phyloP scores from a whole-genome alignment of 108 stramenopile genomes.

The Pseudonitzschia delicatissima region DNA sequence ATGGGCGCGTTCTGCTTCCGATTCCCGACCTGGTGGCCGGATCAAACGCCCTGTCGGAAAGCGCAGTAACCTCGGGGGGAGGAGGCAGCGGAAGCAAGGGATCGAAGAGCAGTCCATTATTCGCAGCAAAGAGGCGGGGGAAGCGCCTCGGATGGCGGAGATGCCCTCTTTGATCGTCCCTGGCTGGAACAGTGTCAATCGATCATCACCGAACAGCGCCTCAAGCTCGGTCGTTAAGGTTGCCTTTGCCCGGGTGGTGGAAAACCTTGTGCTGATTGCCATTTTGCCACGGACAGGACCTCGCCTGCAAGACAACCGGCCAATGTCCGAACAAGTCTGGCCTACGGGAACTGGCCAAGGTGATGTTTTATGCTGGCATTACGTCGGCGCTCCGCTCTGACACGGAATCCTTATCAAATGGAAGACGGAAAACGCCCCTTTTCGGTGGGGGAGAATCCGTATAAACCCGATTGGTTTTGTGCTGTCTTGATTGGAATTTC shows the following conservation, averaged over 20 bases:
- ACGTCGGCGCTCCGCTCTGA: slow-evolving; percentile 34
- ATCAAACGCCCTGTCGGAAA: slow-evolving; percentile 39
- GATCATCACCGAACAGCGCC: slow-evolving; percentile 63
- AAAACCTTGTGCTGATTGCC: slow-evolving; percentile 49
- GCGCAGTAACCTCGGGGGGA: background rate
- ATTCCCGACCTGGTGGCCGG: slow-evolving; percentile 77
- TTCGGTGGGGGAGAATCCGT: slow-evolving; percentile 21
- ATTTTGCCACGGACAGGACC: slow-evolving; percentile 52
- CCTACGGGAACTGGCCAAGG: slow-evolving; percentile 39
- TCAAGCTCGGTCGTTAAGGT: slow-evolving; percentile 53
- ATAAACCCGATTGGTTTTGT: slow-evolving; percentile 36
- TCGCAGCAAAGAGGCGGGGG: background rate
- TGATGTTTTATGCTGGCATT: slow-evolving; percentile 52
- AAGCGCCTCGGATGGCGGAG: background rate
- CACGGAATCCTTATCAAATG: slow-evolving; percentile 1
- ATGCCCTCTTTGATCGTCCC: slow-evolving; percentile 39
- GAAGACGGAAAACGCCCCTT: slow-evolving; percentile 20
- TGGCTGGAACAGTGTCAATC: slow-evolving; percentile 68
- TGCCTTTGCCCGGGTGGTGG: slow-evolving; percentile 44
- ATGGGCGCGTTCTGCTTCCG: slow-evolving; percentile 60
- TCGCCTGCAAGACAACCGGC: slow-evolving; percentile 54
- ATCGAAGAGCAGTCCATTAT: too few relatives aligned
- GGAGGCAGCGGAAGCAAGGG: background rate
- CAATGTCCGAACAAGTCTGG: slow-evolving; percentile 54
- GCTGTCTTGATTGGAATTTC: slow-evolving; percentile 41